Evolutionary conservation across 1,284 basidiomycete species (phyloP).

Genomic region (Athelia sp.): DNA sequence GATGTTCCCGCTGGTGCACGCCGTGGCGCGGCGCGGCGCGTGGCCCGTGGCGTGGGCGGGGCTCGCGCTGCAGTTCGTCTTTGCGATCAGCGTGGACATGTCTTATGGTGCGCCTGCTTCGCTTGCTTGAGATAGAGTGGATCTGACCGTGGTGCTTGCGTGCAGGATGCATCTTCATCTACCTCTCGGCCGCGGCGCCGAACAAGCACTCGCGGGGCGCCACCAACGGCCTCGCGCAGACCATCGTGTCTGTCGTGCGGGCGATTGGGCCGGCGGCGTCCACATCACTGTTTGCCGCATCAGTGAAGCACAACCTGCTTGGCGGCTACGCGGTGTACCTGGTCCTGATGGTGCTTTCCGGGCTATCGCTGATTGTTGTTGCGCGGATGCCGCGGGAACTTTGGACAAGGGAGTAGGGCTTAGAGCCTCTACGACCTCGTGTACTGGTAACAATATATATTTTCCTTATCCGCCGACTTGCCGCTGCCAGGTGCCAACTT

Average conservation of each 20-base stretch:
- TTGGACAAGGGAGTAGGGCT: not conserved
- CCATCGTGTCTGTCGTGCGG: conserved; percentile 52
- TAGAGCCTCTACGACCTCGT: not conserved
- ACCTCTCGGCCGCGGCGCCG: conserved; percentile 53
- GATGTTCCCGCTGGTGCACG: conserved; percentile 20
- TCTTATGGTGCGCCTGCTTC: not conserved
- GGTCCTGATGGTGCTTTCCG: conserved; percentile 8
- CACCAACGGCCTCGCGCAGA: conserved; percentile 71
- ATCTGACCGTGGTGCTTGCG: too few relatives aligned
- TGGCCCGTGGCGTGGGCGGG: conserved; percentile 21
- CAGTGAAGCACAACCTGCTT: not conserved
- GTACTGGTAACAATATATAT: too few relatives aligned
- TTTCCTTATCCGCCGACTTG: too few relatives aligned
- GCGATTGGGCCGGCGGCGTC: conserved; percentile 70
- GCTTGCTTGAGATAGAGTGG: too few relatives aligned
- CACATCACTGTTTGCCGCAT: conserved; percentile 49
- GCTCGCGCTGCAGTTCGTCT: conserved; percentile 19
- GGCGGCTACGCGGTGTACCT: not conserved
- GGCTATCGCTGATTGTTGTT: conserved; percentile 10
- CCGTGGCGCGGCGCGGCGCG: conserved; percentile 13
- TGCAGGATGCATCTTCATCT: conserved; percentile 47
- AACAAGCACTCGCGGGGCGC: conserved; percentile 65
- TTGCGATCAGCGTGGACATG: conserved; percentile 2
- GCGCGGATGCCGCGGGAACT: not conserved
- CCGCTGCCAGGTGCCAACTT: too few relatives aligned